Percentiles rank a stretch among this genome's conserved stretches.
These are phyloP conservation scores for Fusarium solani-melongenae DNA, from an alignment of 2,329 filamentous ascomycete species.

Conservation along the genomic window DNA sequence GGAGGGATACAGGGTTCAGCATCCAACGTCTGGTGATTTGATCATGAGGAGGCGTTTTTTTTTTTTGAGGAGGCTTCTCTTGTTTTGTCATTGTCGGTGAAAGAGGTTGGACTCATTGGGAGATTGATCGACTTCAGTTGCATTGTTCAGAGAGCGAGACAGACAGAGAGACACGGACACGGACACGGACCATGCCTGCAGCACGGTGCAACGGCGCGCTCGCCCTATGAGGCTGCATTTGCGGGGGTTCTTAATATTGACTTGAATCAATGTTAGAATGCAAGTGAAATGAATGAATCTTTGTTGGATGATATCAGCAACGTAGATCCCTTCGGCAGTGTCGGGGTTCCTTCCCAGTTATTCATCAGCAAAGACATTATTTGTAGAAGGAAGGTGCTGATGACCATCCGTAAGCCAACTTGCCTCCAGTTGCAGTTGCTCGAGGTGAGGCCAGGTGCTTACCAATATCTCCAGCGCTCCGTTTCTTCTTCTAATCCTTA, in stretches of 20 bases:
- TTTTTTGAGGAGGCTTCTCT: neutral
- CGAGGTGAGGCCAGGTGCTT: neutral
- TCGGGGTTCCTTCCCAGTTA: neutral
- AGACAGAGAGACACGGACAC: neutral
- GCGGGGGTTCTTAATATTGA: neutral
- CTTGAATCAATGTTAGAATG: neutral
- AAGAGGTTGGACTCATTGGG: neutral
- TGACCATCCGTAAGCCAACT: neutral
- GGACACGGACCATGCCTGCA: constrained; percentile 2
- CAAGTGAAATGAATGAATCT: neutral
- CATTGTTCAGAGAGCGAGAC: neutral
- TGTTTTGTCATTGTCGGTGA: neutral
- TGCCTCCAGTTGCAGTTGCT: neutral
- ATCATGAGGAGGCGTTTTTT: constrained; percentile 6
- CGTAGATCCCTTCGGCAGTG: neutral
- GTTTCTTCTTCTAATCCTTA: neutral
- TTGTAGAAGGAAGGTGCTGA: neutral
- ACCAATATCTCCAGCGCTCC: neutral
- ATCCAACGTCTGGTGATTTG: constrained; percentile 12
- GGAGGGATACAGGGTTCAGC: neutral
- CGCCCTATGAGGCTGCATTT: constrained; percentile 22
- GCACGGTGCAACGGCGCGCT: constrained; percentile 12
- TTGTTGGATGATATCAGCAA: neutral
- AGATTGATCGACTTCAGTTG: neutral
- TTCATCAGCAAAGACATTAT: neutral